Evolutionary conservation across 179 eudicot genomes (phyloP), one percentile per base, ranked within the genome.

Genomic region (Sideroxylon spinosum): DNA sequence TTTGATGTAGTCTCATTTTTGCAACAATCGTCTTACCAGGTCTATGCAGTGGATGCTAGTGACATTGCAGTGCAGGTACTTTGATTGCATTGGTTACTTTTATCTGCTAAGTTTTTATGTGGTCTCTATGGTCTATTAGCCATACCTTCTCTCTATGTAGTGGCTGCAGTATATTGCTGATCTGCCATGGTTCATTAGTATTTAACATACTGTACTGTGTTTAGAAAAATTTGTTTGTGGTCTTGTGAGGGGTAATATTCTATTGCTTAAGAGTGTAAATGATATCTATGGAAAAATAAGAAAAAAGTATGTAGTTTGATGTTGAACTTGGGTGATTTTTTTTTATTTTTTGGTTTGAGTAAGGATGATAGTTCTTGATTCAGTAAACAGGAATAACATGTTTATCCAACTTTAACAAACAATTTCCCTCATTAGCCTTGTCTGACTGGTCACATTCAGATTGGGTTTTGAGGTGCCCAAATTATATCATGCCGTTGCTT

Each of bases 31-130:
- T 78, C 44, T 77, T 81, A 59, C 73, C 88, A 95, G 99, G 99
- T 95, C 78, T 95, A 95, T 88, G 99, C 99, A 49, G 91, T 95
- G 65, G 99, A 95, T 85, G 99, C 99, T 74, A 95, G 99, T 86
- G 92, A 89, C 84, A 93, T 95, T 78, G 99, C 99, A 13, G 86
- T 90, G 80, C 98, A 95, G 98, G 99, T 95, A 86, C 64, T 65
- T 56, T 64, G 14, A 19, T 81, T 37, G 10, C 32, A 66, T 49
- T 76, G 48, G 28, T 25, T 10, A n/a, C 22, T 16, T n/a, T 22
- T 49, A 17, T 0, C 20, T 63, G 68, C 50, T 64, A 25, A 60
- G 25, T 13, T 11, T 37, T 20, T 23, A 49, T 25, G 9, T 75
- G 9, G 59, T 25, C 68, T 46, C 20, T 46, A 13, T 57, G 50